phyloP scores from a whole-genome alignment of 495 filamentous ascomycete genomes.

The Immersiella caudata region DNA sequence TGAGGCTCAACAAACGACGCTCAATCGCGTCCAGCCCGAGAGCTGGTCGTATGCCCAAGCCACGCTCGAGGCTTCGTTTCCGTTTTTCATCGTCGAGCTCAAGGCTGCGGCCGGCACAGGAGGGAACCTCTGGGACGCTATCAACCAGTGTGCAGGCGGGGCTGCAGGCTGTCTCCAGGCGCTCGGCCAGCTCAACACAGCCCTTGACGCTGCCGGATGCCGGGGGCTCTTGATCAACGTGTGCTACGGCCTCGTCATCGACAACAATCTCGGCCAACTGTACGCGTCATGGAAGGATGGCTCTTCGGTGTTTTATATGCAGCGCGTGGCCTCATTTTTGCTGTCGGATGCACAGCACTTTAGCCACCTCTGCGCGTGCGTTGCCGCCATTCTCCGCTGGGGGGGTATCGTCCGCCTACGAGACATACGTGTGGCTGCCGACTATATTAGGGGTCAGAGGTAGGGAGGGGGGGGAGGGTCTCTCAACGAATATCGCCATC shows the following conservation, averaged over 20 bases:
- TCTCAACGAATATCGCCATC: too few relatives aligned
- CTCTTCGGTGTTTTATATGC: background rate
- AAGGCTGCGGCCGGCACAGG: constrained; percentile 16
- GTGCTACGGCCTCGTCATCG: constrained; percentile 17
- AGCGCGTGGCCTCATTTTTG: constrained; percentile 11
- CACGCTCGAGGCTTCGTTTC: constrained; percentile 1
- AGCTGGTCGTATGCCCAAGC: constrained; percentile 16
- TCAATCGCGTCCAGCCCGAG: background rate
- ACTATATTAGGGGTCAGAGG: background rate
- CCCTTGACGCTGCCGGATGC: constrained; percentile 5
- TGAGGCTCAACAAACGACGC: constrained; percentile 7
- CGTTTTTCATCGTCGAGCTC: constrained; percentile 17
- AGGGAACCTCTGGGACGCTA: constrained; percentile 16
- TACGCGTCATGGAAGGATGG: constrained; percentile 16
- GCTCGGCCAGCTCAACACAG: constrained; percentile 5
- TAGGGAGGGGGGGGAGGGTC: too few relatives aligned
- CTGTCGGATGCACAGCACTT: constrained; percentile 13
- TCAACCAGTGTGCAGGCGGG: constrained; percentile 19
- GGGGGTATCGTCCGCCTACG: constrained; percentile 1
- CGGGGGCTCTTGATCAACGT: constrained; percentile 4
- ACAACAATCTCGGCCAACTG: constrained; percentile 18
- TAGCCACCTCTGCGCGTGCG: constrained; percentile 5
- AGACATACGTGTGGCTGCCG: constrained; percentile 9
- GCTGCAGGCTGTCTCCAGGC: constrained; percentile 8
- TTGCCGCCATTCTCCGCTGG: constrained; percentile 11